Conservation (phyloP, 441 rosid species). For the Aquilaria agallochum region DNA sequence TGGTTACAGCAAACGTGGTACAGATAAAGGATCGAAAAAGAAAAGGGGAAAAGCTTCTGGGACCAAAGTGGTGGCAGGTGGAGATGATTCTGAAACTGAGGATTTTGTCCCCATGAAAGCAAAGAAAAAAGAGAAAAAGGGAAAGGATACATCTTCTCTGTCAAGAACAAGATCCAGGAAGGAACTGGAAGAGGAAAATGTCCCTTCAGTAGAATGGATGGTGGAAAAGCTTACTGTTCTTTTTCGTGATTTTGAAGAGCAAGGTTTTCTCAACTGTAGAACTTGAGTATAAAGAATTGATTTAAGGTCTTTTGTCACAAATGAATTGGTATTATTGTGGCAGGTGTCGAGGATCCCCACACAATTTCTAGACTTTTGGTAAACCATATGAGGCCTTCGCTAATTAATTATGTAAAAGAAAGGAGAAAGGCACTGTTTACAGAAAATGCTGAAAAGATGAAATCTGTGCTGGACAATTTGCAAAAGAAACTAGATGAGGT, state of each 20-base stretch:
- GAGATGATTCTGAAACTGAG: constrained; percentile 53
- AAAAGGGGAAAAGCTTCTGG: constrained; percentile 75
- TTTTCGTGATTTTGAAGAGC: constrained; percentile 85
- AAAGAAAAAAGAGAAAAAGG: constrained; percentile 84
- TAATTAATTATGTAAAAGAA: constrained; percentile 68
- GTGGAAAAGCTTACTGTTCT: constrained; percentile 52
- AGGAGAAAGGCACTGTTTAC: constrained; percentile 81
- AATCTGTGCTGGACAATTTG: constrained; percentile 66
- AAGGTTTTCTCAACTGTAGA: constrained; percentile 40
- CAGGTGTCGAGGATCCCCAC: constrained; percentile 66
- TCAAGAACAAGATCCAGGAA: constrained; percentile 64
- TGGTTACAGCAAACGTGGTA: constrained; percentile 31
- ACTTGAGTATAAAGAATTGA: constrained; percentile 8
- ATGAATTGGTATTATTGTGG: constrained; percentile 22
- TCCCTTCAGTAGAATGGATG: constrained; percentile 82
- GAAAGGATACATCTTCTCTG: constrained; percentile 60
- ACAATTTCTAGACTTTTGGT: constrained; percentile 59
- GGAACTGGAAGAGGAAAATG: constrained; percentile 59
- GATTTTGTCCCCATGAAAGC: constrained; percentile 67
- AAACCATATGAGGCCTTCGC: constrained; percentile 78
- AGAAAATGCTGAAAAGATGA: constrained; percentile 84
- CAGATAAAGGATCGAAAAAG: constrained; percentile 75
- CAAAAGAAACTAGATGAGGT: constrained; percentile 98
- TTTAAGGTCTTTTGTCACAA: background rate
- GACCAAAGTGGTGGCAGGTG: constrained; percentile 41